Percentiles rank a stretch among this genome's conserved stretches.
These are phyloP conservation scores for Boletus sp. DNA, from an alignment of 768 basidiomycete genomes.

Conservation along the genomic window DNA sequence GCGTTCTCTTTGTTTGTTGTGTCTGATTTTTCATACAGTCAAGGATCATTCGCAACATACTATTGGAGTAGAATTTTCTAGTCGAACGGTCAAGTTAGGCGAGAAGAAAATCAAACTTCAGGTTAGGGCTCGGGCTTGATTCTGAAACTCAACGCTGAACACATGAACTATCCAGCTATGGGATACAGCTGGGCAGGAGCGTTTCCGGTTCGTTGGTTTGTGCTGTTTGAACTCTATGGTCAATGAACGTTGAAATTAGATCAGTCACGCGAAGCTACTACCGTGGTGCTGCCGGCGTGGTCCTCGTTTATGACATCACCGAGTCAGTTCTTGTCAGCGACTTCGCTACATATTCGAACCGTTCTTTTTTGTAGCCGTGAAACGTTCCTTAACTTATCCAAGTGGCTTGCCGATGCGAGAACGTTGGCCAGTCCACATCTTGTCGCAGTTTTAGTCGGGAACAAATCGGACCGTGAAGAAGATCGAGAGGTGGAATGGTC, in stretches of 20 bases:
- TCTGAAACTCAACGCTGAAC: slow-evolving; percentile 9
- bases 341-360: slow-evolving; percentile 1
- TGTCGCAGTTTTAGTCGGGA: slow-evolving; percentile 88
- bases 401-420: slow-evolving; percentile 92
- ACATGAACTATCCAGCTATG: slow-evolving; percentile 59
- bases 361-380: slow-evolving; percentile 58
- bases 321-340: slow-evolving; percentile 44
- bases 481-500: slow-evolving; percentile 94
- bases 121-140: slow-evolving; percentile 43
- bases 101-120: slow-evolving; percentile 96
- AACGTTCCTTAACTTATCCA: slow-evolving; percentile 77
- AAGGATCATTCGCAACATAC: slow-evolving; percentile 97
- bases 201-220: slow-evolving; percentile 63
- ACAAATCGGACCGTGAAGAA: slow-evolving; percentile 93
- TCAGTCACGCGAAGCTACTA: slow-evolving; percentile 96
- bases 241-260: slow-evolving; percentile 36
- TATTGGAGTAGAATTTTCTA: slow-evolving; percentile 97
- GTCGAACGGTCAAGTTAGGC: slow-evolving; percentile 86
- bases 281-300: slow-evolving; percentile 87
- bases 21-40: slow-evolving; percentile 49
- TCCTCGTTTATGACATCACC: slow-evolving; percentile 93
- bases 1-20: not conserved
- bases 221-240: slow-evolving; percentile 4
- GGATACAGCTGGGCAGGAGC: slow-evolving; percentile 97
- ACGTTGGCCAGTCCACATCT: slow-evolving; percentile 91